Evolutionary conservation across 2,329 filamentous ascomycete genomes (phyloP).

Genomic region (Fusarium scirpi): DNA sequence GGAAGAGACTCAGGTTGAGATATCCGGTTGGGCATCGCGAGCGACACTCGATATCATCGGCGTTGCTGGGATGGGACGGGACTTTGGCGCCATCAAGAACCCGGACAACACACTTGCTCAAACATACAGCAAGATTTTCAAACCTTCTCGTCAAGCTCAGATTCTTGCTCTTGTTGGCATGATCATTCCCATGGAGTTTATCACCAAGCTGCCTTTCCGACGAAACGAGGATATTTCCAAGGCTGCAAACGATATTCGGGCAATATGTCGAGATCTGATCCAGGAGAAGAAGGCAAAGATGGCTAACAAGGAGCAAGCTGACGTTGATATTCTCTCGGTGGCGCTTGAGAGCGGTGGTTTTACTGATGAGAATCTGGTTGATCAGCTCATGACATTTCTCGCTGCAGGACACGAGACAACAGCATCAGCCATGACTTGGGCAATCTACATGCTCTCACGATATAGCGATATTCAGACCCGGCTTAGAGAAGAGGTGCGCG

Average conservation of each 20-base stretch:
- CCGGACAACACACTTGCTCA: conserved; percentile 68
- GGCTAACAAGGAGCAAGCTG: conserved; percentile 60
- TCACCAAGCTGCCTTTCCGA: conserved; percentile 74
- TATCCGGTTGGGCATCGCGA: conserved; percentile 73
- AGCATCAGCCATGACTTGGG: conserved; percentile 80
- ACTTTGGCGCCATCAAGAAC: conserved; percentile 75
- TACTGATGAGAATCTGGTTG: conserved; percentile 81
- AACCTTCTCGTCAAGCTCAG: conserved; percentile 63
- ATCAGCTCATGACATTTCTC: conserved; percentile 92
- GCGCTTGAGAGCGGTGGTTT: conserved; percentile 82
- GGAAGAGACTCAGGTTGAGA: conserved; percentile 63
- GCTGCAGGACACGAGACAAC: conserved; percentile 87
- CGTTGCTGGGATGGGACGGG: conserved; percentile 75
- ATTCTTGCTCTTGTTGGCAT: conserved; percentile 69
- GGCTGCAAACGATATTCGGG: conserved; percentile 70
- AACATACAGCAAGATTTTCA: conserved; percentile 69
- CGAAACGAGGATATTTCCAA: conserved; percentile 74
- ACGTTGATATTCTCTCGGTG: conserved; percentile 82
- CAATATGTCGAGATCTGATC: conserved; percentile 76
- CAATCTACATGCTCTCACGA: conserved; percentile 75
- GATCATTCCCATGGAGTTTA: conserved; percentile 72
- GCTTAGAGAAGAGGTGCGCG: conserved; percentile 76
- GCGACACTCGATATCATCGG: conserved; percentile 82
- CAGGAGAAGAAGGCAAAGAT: conserved; percentile 72
- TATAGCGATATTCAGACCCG: conserved; percentile 73